Conservation (phyloP, 495 filamentous ascomycete genomes). For the Podospora conica region DNA sequence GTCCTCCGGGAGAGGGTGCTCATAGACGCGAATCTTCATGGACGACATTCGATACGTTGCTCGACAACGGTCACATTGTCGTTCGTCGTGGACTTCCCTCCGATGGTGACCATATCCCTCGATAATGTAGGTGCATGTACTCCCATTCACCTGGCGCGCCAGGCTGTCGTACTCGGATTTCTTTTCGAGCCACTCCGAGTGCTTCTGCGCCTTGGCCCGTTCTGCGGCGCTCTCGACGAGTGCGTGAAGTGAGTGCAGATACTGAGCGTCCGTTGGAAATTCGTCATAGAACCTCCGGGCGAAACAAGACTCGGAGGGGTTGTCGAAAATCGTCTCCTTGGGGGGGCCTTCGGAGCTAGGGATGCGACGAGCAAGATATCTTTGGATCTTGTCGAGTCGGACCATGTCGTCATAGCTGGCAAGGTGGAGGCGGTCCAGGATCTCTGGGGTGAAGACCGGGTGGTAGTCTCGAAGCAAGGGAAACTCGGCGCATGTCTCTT, state of each 20-base stretch:
- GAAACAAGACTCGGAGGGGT: constrained; percentile 35
- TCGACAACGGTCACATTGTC: constrained; percentile 32
- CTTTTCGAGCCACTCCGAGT: constrained; percentile 32
- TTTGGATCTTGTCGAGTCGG: constrained; percentile 43
- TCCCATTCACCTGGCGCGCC: constrained; percentile 27
- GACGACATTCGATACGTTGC: constrained; percentile 20
- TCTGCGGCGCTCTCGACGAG: constrained; percentile 27
- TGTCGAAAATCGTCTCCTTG: constrained; percentile 39
- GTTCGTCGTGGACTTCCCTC: constrained; percentile 18
- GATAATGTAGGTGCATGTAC: constrained; percentile 20
- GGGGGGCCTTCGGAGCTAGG: background rate
- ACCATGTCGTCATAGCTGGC: constrained; percentile 36
- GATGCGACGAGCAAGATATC: constrained; percentile 38
- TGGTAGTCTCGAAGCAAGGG: constrained; percentile 32
- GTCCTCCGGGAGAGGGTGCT: constrained; percentile 40
- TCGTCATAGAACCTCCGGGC: constrained; percentile 40
- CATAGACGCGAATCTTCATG: constrained; percentile 38
- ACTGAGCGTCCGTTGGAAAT: constrained; percentile 12
- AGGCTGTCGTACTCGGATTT: constrained; percentile 35
- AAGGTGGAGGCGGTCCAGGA: constrained; percentile 48
- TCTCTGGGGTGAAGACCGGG: constrained; percentile 37
- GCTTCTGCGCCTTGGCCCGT: constrained; percentile 37
- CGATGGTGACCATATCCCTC: constrained; percentile 16
- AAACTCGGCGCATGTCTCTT: constrained; percentile 24
- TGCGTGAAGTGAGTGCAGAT: constrained; percentile 25